Percentiles rank a stretch among this genome's conserved stretches.
Evolutionary conservation across 2,329 filamentous ascomycete genomes (phyloP).

Genomic region (Calonectria multiphialidica): DNA sequence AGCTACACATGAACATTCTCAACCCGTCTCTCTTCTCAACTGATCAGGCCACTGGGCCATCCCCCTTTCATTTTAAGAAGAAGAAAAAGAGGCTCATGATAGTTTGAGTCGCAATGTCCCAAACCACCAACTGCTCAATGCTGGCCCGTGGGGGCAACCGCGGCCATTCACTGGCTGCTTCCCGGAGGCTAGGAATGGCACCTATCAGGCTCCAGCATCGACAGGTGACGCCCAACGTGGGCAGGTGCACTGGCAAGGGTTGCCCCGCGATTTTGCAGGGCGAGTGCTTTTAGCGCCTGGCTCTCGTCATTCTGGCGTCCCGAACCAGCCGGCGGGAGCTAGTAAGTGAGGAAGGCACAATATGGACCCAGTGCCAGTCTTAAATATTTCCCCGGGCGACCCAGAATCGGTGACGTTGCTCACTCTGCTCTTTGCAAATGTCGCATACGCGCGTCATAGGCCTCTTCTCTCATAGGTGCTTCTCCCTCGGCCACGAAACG

Average conservation of each 20-base stretch:
- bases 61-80: not conserved
- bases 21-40: not conserved
- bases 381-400: not conserved
- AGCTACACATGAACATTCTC: not conserved
- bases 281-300: not conserved
- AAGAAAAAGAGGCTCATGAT: not conserved
- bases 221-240: constrained; percentile 9
- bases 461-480: not conserved
- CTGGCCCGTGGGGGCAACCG: not conserved
- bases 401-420: not conserved
- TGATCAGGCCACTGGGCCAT: not conserved
- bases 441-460: not conserved
- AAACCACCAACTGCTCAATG: not conserved
- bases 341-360: not conserved
- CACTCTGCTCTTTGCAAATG: not conserved
- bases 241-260: constrained; percentile 7
- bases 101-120: not conserved
- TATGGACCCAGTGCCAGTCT: not conserved
- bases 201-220: not conserved
- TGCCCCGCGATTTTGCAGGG: not conserved
- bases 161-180: not conserved
- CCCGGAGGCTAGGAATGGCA: not conserved
- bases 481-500: not conserved
- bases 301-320: not conserved
- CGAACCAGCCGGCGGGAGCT: constrained; percentile 9